Percentiles rank a stretch among this genome's conserved stretches.
Evolutionary conservation across 202 grass and related monocot species (phyloP).

Genomic region (Schoenoplectus tabernaemontani): DNA sequence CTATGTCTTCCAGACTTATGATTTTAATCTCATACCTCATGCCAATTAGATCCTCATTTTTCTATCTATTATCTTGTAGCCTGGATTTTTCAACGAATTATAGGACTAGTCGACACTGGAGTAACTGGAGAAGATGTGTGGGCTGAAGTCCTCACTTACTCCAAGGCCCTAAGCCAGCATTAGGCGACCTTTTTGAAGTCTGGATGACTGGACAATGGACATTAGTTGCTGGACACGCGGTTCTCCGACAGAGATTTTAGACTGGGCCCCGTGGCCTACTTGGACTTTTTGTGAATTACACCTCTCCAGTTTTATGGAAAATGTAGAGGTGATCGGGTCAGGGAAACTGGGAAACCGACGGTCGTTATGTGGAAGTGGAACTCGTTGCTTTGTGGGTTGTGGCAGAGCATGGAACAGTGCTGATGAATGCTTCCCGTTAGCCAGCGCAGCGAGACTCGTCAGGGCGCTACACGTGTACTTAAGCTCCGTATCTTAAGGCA

Average conservation of each 20-base stretch:
- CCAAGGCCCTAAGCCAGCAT: not conserved
- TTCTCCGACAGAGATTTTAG: not conserved
- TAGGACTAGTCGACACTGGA: no score
- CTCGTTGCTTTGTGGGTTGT: not conserved
- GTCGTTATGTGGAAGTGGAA: not conserved
- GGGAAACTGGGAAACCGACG: not conserved
- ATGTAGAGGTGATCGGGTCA: not conserved
- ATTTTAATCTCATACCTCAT: no score
- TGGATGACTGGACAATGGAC: no score
- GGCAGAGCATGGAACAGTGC: not conserved
- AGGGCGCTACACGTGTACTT: not conserved
- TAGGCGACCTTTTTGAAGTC: not conserved
- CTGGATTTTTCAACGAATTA: no score
- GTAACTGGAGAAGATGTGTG: not conserved
- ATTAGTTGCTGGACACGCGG: constrained; percentile 7
- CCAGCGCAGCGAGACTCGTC: not conserved
- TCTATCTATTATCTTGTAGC: no score
- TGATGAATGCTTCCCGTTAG: not conserved
- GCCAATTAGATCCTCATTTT: no score
- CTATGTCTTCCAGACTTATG: no score
- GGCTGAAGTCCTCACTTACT: not conserved
- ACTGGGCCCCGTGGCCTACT: not conserved
- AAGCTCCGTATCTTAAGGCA: not conserved
- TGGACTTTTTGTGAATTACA: not conserved
- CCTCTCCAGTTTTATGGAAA: not conserved